These are phyloP conservation scores for Gynostemma pentaphyllum DNA, from an alignment of 306 rosid genomes.

Conservation along the genomic window DNA sequence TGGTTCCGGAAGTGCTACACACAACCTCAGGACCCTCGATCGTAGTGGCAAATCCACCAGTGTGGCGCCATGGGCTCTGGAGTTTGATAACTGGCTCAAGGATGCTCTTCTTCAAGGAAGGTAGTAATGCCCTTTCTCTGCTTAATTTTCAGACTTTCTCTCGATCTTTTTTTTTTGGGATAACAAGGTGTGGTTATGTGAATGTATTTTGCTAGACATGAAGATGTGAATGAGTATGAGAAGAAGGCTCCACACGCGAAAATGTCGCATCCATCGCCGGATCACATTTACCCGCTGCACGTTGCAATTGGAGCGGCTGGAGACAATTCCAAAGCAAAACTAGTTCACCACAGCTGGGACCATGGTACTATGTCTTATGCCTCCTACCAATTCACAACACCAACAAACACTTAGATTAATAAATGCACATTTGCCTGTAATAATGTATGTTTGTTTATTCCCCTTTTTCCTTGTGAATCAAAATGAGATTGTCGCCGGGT, in stretches of 20 bases:
- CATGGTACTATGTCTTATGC: slow-evolving; percentile 57
- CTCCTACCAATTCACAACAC: slow-evolving; percentile 54
- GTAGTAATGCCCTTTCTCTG: no score
- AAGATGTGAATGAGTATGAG: slow-evolving; percentile 60
- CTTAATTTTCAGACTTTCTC: no score
- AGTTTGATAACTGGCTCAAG: slow-evolving; percentile 72
- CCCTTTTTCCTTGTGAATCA: no score
- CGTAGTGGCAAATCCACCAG: not conserved
- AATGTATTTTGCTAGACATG: slow-evolving; percentile 24
- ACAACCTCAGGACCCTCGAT: slow-evolving; percentile 37
- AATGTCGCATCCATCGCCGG: slow-evolving; percentile 72
- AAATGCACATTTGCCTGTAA: no score
- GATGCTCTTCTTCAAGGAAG: slow-evolving; percentile 59
- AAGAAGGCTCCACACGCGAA: slow-evolving; percentile 61
- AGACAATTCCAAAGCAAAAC: slow-evolving; percentile 38
- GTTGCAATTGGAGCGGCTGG: slow-evolving; percentile 87
- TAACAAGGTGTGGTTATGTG: not conserved
- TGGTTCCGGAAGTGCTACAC: slow-evolving; percentile 79
- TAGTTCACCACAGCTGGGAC: slow-evolving; percentile 51
- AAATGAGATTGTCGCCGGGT: no score
- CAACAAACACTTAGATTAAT: not conserved
- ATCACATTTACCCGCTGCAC: slow-evolving; percentile 68
- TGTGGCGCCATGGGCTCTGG: slow-evolving; percentile 48
- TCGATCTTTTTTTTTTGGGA: no score
- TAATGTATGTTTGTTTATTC: no score